Evolutionary conservation across 306 rosid genomes (phyloP), one percentile per base, ranked within the genome.

Genomic region (Geum urbanum): DNA sequence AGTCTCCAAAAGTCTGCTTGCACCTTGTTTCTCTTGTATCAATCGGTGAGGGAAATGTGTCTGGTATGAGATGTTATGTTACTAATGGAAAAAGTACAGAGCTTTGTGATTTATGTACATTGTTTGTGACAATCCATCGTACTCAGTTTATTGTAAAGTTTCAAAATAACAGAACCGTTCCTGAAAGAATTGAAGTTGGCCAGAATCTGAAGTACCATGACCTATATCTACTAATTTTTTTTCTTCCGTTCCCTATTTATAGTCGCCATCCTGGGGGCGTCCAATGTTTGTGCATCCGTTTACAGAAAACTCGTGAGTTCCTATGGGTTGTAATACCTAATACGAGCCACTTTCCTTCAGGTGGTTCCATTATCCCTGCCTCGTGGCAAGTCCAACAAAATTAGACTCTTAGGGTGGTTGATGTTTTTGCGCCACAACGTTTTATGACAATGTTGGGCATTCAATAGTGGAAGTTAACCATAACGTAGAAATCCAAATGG

Each of bases 1-100:
- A 45, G 61, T 55, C 49, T 54, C 20, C 55, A 4, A 4, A 15
- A 22, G 50, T 19, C 22, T 67, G 71, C 14, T 62, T 9, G 27
- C 47, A 71, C 40, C 20, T 43, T 63, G 4, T 69, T 69, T 69
- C 5, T 53, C 14, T 22, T 53, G 80, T 54, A 47, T 62, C 46
- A 44, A 66, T 57, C 53, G 24, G 16, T 47, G 50, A 54, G 24
- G 16, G 54, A 49, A 46, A 32, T 63, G 22, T 58, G 10, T 48
- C 47, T 12, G 72, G 9, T 52, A 11, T 27, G 27, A 43, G 27
- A 11, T 56, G 56, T 22, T 44, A 16, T 20, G 49, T 24, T 46
- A 49, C 69, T 65, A 2, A 27, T 44, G 66, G 61, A 64, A 3
- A 37, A 54, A 43, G 55, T 56, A 70, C 11, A 72, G 63, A 63